Percentiles rank a stretch among this genome's conserved stretches.
Conservation (phyloP, 768 basidiomycete species). For the Boletus bicolor region DNA sequence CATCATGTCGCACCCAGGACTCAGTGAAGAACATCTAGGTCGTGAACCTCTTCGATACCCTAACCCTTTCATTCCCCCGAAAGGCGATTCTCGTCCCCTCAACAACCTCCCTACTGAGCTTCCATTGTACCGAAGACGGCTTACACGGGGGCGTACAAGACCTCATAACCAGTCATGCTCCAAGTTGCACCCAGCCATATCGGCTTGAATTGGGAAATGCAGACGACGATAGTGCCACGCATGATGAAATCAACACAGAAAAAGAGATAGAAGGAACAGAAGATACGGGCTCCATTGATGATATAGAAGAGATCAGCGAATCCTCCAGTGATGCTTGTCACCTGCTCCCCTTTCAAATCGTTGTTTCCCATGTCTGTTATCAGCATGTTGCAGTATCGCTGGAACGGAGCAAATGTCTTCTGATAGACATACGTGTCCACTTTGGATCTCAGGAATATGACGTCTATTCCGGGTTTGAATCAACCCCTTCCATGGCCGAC, state of each 20-base stretch:
- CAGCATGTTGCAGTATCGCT: conserved; percentile 46
- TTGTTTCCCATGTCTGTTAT: conserved; percentile 59
- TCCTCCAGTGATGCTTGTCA: conserved; percentile 13
- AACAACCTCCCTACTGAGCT: conserved; percentile 52
- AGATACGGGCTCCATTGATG: too few relatives aligned
- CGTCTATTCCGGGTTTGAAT: conserved; percentile 11
- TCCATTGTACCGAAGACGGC: conserved; percentile 38
- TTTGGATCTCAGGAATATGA: conserved; percentile 19
- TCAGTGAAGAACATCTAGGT: too few relatives aligned
- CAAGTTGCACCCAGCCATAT: not conserved
- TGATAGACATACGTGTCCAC: conserved; percentile 51
- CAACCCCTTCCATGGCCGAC: conserved; percentile 19
- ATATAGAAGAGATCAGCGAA: too few relatives aligned
- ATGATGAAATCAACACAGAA: too few relatives aligned
- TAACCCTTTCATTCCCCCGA: not conserved
- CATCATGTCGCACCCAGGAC: not conserved
- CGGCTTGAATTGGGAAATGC: conserved; percentile 18
- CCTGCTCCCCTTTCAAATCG: conserved; percentile 42
- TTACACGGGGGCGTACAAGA: conserved; percentile 35
- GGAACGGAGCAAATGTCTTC: conserved; percentile 48
- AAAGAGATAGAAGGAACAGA: too few relatives aligned
- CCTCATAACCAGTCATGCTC: conserved; percentile 1
- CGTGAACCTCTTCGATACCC: not conserved
- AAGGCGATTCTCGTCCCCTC: conserved; percentile 38
- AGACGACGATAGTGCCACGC: not conserved